Percentiles rank a stretch among this genome's conserved stretches.
Evolutionary conservation across 2,329 filamentous ascomycete genomes (phyloP).

Genomic region (Aspergillus fumigatus): DNA sequence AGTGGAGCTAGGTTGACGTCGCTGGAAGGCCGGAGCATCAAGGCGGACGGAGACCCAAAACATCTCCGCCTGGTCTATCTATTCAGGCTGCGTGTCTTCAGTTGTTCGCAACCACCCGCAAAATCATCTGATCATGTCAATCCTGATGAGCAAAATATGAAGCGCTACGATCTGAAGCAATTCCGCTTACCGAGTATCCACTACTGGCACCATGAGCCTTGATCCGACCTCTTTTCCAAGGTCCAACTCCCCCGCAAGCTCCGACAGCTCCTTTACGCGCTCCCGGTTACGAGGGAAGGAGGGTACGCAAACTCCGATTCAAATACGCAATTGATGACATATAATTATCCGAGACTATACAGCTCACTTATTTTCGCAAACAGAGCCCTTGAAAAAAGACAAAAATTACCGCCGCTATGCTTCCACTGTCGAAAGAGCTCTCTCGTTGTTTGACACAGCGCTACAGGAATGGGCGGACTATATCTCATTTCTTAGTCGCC

Average conservation of each 20-base stretch:
- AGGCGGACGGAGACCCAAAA: constrained; percentile 7
- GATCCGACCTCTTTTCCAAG: constrained; percentile 39
- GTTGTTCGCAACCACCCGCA: constrained; percentile 9
- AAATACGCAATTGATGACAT: neutral
- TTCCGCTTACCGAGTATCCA: constrained; percentile 19
- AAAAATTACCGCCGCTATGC: constrained; percentile 83
- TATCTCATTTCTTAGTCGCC: constrained; percentile 87
- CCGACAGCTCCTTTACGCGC: constrained; percentile 74
- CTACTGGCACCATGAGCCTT: constrained; percentile 40
- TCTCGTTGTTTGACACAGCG: constrained; percentile 85
- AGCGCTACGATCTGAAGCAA: constrained; percentile 20
- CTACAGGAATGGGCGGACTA: constrained; percentile 99
- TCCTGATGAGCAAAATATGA: constrained; percentile 33
- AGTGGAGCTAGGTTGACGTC: constrained; percentile 2
- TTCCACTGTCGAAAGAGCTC: constrained; percentile 75
- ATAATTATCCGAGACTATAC: neutral
- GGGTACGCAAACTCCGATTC: constrained; percentile 51
- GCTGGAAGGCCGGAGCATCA: constrained; percentile 6
- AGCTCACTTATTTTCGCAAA: neutral
- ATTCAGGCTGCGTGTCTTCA: constrained; percentile 9
- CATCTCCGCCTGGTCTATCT: constrained; percentile 20
- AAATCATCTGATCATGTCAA: constrained; percentile 6
- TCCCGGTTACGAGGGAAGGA: constrained; percentile 73
- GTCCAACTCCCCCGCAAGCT: constrained; percentile 69
- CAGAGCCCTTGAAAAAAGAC: constrained; percentile 49